Conservation (phyloP, 176 grass and related monocot species). For the Aegilops bicornis region DNA sequence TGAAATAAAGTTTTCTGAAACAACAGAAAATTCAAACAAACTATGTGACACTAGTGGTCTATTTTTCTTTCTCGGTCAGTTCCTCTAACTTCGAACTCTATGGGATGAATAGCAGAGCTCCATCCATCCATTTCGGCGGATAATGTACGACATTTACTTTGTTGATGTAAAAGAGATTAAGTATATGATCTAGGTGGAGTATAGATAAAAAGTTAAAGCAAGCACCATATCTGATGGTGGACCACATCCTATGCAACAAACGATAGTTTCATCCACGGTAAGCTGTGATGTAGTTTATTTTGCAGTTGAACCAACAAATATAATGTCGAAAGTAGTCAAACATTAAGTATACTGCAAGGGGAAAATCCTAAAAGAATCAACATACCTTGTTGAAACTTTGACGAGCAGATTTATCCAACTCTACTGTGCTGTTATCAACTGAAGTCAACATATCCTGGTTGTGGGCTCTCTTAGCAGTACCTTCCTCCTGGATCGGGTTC, state of each 20-base stretch:
- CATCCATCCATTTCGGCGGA: neutral
- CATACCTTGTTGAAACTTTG: conserved; percentile 32
- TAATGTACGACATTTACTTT: neutral
- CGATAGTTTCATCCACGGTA: conserved; percentile 22
- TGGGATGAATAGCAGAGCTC: neutral
- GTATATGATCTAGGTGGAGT: neutral
- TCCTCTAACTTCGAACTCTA: neutral
- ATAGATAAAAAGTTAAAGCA: neutral
- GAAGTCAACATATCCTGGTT: conserved; percentile 38
- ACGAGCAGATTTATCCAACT: conserved; percentile 23
- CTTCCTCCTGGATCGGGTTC: conserved; percentile 44
- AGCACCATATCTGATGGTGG: neutral
- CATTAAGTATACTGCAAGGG: neutral
- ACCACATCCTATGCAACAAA: conserved; percentile 19
- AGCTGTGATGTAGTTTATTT: conserved; percentile 22
- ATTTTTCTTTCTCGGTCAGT: neutral
- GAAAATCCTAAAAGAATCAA: neutral
- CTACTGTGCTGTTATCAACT: conserved; percentile 11
- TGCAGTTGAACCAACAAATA: conserved; percentile 17
- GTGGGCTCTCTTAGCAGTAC: conserved; percentile 49
- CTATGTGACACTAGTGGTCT: conserved; percentile 11
- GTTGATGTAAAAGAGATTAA: neutral
- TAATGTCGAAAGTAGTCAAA: conserved; percentile 31
- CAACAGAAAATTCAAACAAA: neutral
- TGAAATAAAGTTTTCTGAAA: neutral